These are phyloP conservation scores for Cercophora scortea DNA, from an alignment of 495 filamentous ascomycete species.

Conservation along the genomic window DNA sequence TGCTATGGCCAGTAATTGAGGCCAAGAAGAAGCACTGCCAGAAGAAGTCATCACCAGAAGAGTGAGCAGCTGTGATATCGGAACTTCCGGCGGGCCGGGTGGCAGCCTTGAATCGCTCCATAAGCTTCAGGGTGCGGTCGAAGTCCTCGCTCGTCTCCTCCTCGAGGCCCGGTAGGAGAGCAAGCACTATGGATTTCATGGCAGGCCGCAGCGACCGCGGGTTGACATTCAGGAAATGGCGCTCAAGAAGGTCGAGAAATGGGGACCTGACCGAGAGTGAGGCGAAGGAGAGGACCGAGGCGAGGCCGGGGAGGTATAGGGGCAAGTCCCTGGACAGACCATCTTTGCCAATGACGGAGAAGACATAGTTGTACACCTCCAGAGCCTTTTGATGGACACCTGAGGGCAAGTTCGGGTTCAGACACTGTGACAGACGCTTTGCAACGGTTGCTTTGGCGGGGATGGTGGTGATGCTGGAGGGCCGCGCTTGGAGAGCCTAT, in stretches of 20 bases:
- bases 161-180: slow-evolving; percentile 83
- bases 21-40: slow-evolving; percentile 98
- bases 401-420: slow-evolving; percentile 87
- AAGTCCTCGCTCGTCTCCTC: slow-evolving; percentile 97
- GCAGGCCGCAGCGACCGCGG: slow-evolving; percentile 68
- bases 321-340: slow-evolving; percentile 72
- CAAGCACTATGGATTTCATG: slow-evolving; percentile 78
- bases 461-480: slow-evolving; percentile 59
- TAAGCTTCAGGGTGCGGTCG: slow-evolving; percentile 69
- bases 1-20: slow-evolving; percentile 75
- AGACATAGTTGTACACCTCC: slow-evolving; percentile 87
- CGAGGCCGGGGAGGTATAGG: slow-evolving; percentile 82
- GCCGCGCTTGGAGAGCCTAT: slow-evolving; percentile 83
- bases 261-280: slow-evolving; percentile 79
- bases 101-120: slow-evolving; percentile 68
- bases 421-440: slow-evolving; percentile 86
- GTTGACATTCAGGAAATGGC: slow-evolving; percentile 65
- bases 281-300: slow-evolving; percentile 83
- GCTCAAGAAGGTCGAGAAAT: slow-evolving; percentile 78
- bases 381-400: slow-evolving; percentile 98
- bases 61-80: slow-evolving; percentile 43
- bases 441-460: slow-evolving; percentile 80
- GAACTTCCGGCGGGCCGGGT: slow-evolving; percentile 44
- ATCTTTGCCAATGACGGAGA: slow-evolving; percentile 66
- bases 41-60: slow-evolving; percentile 74